Percentiles rank a stretch among this genome's conserved stretches.
Conservation (phyloP, 1,284 basidiomycete species). For the Heimioporus retisporus region DNA sequence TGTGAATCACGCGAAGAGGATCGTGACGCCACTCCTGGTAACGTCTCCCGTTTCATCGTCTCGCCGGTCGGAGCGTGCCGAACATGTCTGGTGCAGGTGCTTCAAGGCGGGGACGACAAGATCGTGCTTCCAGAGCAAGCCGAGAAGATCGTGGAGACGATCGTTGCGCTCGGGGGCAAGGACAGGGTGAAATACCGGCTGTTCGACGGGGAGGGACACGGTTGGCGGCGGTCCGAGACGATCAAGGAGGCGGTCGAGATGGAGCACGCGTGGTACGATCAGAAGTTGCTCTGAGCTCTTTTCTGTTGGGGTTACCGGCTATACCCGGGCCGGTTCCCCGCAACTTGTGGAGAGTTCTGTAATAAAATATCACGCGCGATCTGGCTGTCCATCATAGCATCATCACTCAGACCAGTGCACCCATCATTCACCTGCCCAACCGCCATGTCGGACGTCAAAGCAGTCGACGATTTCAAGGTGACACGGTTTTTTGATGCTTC, state of each 20-base stretch:
- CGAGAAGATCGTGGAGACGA: constrained; percentile 54
- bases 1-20: constrained; percentile 34
- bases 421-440: neutral
- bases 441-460: constrained; percentile 67
- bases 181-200: constrained; percentile 57
- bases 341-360: no score
- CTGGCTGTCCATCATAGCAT: no score
- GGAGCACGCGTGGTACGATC: constrained; percentile 48
- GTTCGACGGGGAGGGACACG: constrained; percentile 67
- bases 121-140: constrained; percentile 66
- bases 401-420: no score
- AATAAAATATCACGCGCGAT: constrained; percentile 11
- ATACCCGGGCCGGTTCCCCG: no score
- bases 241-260: constrained; percentile 54
- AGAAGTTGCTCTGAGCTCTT: constrained; percentile 24
- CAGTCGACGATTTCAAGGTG: constrained; percentile 65
- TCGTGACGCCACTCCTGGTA: constrained; percentile 37
- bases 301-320: no score
- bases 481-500: no score
- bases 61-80: neutral
- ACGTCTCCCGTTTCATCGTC: neutral
- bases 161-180: constrained; percentile 44
- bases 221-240: constrained; percentile 58
- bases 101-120: constrained; percentile 61
- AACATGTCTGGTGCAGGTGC: constrained; percentile 42